Evolutionary conservation across 2,329 filamentous ascomycete species (phyloP), one percentile per base, ranked within the genome.

Genomic region (Diaporthe australafricana): DNA sequence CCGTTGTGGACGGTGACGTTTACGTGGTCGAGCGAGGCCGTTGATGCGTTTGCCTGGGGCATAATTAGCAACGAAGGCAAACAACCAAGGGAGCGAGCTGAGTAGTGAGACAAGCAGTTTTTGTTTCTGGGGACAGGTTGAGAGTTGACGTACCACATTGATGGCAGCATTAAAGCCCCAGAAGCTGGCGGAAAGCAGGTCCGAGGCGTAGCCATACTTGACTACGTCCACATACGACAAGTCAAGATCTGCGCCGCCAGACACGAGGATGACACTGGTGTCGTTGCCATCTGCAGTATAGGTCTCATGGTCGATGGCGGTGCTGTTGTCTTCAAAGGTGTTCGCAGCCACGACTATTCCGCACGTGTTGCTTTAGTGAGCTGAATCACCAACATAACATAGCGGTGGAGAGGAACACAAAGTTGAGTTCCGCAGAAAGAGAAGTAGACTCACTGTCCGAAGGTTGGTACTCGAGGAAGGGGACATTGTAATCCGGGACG

Each of bases 1-100:
- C 80, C 80, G 60, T 81, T 80, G 72, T 81, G 80, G 1, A 76
- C 74, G 5, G 79, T 81, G 25, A 81, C 74, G 69, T 81, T 81
- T 38, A 77, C 42, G 45, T 81, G 52, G 35, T 77, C 68, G 17
- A 80, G 75, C 45, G 70, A 65, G 1, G 75, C 75, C 12, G 73
- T 77, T 2, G 79, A 79, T 9, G 70, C 75, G 62, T 80, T 81
- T 45, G 78, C 56, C 56, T 60, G 22, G n/a, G n/a, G n/a, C n/a
- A n/a, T 7, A 76, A 22, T 73, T 71, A n/a, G n/a, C n/a, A n/a
- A n/a, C n/a, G n/a, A n/a, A n/a, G n/a, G n/a, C n/a, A n/a, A n/a
- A n/a, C n/a, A 17, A 40, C 45, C 14, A 25, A 17, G 7, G 17
- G 7, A 4, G 8, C 3, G 9, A 1, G 1, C 8, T 9, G 1